Evolutionary conservation across 768 basidiomycete species (phyloP).

Genomic region (Naganishia vishniacii): DNA sequence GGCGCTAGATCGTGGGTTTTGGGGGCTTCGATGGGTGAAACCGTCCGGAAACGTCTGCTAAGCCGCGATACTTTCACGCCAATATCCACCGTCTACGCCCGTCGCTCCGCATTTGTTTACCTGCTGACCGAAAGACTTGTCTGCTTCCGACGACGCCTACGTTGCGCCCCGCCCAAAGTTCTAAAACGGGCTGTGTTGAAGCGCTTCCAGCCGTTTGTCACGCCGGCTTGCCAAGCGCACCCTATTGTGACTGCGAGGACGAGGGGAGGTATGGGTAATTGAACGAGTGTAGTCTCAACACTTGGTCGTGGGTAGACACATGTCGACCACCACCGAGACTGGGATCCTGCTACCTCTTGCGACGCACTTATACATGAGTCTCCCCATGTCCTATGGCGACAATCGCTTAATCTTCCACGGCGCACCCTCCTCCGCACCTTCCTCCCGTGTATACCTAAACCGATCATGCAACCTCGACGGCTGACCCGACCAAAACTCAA

Average conservation of each 20-base stretch:
- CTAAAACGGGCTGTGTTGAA: slow-evolving; percentile 9
- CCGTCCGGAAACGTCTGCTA: too few relatives aligned
- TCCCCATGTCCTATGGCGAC: slow-evolving; percentile 13
- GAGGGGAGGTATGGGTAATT: too few relatives aligned
- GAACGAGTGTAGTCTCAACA: too few relatives aligned
- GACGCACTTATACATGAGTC: too few relatives aligned
- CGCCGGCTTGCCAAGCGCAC: not conserved
- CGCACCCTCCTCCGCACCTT: not conserved
- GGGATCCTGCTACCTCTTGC: too few relatives aligned
- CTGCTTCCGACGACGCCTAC: not conserved
- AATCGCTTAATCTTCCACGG: slow-evolving; percentile 27
- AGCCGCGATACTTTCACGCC: too few relatives aligned
- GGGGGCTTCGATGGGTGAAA: too few relatives aligned
- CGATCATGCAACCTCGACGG: slow-evolving; percentile 92
- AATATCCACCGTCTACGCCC: too few relatives aligned
- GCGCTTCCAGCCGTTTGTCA: slow-evolving; percentile 14
- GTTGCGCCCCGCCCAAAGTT: not conserved
- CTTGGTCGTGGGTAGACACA: too few relatives aligned
- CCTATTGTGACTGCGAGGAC: too few relatives aligned
- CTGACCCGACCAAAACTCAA: slow-evolving; percentile 96
- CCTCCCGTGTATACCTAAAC: slow-evolving; percentile 53
- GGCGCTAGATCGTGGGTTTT: too few relatives aligned
- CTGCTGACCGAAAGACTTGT: slow-evolving; percentile 1
- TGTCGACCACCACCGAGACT: too few relatives aligned
- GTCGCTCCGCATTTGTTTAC: not conserved